Evolutionary conservation across 768 basidiomycete genomes (phyloP).

Genomic region (Mycena galopus): DNA sequence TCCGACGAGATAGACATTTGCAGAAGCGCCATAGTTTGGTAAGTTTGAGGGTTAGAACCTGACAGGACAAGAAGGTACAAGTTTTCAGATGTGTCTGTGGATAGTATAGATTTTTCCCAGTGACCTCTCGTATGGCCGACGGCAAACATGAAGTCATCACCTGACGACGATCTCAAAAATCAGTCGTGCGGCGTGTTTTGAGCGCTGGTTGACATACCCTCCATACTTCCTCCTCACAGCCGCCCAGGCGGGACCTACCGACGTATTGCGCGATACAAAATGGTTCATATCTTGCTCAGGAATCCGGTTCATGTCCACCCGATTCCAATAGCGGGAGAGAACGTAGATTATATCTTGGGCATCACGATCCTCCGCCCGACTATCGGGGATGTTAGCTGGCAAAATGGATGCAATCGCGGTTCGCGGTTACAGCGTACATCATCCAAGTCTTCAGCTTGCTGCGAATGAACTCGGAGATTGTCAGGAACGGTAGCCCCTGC

Average conservation of each 20-base stretch:
- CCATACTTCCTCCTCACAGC: conserved; percentile 83
- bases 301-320: conserved; percentile 88
- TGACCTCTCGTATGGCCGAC: conserved; percentile 19
- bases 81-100: conserved; percentile 14
- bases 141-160: conserved; percentile 22
- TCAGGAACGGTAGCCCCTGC: conserved; percentile 82
- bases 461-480: conserved; percentile 87
- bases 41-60: background rate
- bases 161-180: conserved; percentile 25
- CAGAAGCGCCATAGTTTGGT: conserved; percentile 19
- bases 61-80: background rate
- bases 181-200: conserved; percentile 7
- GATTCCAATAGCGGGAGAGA: conserved; percentile 83
- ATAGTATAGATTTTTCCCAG: conserved; percentile 23
- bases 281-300: conserved; percentile 88
- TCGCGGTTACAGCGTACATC: conserved; percentile 64
- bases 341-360: conserved; percentile 83
- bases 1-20: background rate
- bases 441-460: conserved; percentile 89
- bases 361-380: conserved; percentile 78
- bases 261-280: conserved; percentile 71
- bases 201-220: conserved; percentile 51
- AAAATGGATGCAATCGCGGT: conserved; percentile 24
- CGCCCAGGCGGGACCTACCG: conserved; percentile 79
- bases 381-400: conserved; percentile 45